Evolutionary conservation across 176 grass and related monocot species (phyloP), one percentile per base, ranked within the genome.

Genomic region (Lolium rigidum): DNA sequence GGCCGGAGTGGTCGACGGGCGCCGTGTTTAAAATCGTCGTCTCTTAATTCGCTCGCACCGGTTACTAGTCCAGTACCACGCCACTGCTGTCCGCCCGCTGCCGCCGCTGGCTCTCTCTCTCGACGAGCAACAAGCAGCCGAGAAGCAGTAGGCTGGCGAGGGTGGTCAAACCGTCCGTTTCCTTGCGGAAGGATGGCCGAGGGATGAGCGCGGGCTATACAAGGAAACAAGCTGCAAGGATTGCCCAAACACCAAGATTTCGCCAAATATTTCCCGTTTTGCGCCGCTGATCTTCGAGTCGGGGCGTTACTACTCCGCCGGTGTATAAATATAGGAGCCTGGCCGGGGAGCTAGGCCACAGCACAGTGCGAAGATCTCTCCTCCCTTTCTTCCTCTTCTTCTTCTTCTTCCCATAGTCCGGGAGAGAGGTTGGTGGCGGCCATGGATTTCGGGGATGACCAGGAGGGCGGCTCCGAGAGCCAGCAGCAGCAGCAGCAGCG

Each of bases 391-490:
- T 31, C 39, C 44, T 74, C 31, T 2, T 35, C 31, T 35, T 35
- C n/a, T n/a, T n/a, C 59, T 47, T 66, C 22, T 47, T 47, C 15
- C n/a, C 31, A 7, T 48, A 47, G 22, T 31, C 14, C 11, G 68
- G 31, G 13, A 48, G n/a, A n/a, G n/a, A 9, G 17, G 61, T 70
- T 43, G 79, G 55, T 38, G 31, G n/a, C n/a, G n/a, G 64, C 81
- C 48, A 99, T 97, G 97, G 97, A 94, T 80, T 97, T 94, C 84
- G 91, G 94, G 57, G 94, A 99, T 26, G 94, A 97, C 28, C 92
- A 65, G 2, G 97, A 94, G 71, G 88, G 89, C 66, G 88, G 89
- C 73, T 88, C 90, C 82, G 89, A 96, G 74, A 73, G 79, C 49
- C 87, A 94, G 71, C 91, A 87, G 76, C 88, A 86, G 76, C 88